Evolutionary conservation across 176 grass and related monocot species (phyloP), one percentile per base, ranked within the genome.

Genomic region (Chloris gayana): DNA sequence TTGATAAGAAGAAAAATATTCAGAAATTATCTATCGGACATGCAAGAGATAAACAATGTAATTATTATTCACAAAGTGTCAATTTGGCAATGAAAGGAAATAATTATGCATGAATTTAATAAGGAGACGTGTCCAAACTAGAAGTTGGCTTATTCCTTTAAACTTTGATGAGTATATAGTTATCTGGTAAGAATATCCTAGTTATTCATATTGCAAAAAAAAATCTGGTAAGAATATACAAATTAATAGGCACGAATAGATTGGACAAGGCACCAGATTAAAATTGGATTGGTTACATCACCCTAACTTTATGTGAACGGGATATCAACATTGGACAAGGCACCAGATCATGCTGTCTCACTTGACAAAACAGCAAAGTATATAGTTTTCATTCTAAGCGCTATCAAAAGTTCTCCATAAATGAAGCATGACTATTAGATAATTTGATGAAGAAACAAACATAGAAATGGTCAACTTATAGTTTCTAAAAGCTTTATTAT

Each of bases 401-500:
- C n/a, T n/a, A n/a, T n/a, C n/a, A n/a, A n/a, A 50, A 50, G 47
- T 50, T 50, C 47, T 50, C 14, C 1, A 50, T 3, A 72, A 51
- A 10, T 2, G 31, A 9, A 30, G 29, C 26, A 32, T 13, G 2
- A 4, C 4, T 72, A 19, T 51, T 51, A 51, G 21, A 51, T 45
- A 53, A 72, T 17, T 7, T 8, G 49, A 5, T 73, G 32, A 7
- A 56, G 33, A 6, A 56, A 11, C 54, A 53, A 12, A 41, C 6
- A 27, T 3, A 22, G 31, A 21, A 56, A 19, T 74, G 54, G n/a
- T 2, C 31, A 4, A 64, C 32, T 7, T 14, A 32, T 33, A 10
- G 44, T 50, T 33, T 78, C 41, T 73, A 13, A 78, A 78, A 78
- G 31, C 2, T 30, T 31, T 8, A 11, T 24, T 78, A 65, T 65